Percentiles rank a stretch among this genome's conserved stretches.
These are phyloP conservation scores for Falciphora oryzae DNA, from an alignment of 2,329 filamentous ascomycete genomes.

Conservation along the genomic window DNA sequence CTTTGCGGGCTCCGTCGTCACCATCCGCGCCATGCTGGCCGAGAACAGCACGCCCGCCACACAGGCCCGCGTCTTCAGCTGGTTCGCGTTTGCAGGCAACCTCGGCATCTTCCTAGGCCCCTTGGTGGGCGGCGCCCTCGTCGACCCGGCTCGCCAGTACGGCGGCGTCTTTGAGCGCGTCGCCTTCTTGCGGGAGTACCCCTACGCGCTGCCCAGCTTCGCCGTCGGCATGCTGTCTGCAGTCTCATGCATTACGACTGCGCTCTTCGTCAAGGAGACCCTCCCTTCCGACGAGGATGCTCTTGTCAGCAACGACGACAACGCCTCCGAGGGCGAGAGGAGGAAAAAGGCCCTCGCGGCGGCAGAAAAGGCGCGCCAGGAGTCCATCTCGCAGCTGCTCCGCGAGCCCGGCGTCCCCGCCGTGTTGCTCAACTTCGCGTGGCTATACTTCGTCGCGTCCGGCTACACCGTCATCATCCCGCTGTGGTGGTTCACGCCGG, in stretches of 20 bases:
- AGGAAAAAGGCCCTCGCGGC: constrained; percentile 10
- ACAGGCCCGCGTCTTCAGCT: constrained; percentile 68
- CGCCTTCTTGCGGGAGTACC: constrained; percentile 56
- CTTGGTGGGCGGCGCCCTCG: constrained; percentile 61
- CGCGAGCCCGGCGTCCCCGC: constrained; percentile 57
- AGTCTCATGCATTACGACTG: constrained; percentile 43
- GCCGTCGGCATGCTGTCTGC: constrained; percentile 48
- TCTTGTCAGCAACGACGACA: not conserved
- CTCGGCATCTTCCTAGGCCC: constrained; percentile 70
- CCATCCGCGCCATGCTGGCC: constrained; percentile 70
- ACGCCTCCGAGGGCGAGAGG: not conserved
- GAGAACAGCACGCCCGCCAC: constrained; percentile 66
- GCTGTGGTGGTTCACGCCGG: constrained; percentile 61
- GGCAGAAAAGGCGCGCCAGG: constrained; percentile 15
- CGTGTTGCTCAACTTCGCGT: constrained; percentile 60
- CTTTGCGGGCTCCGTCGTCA: constrained; percentile 69
- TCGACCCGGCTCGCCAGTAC: constrained; percentile 61
- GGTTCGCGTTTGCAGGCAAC: constrained; percentile 71
- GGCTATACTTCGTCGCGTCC: constrained; percentile 64
- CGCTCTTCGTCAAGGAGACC: constrained; percentile 60
- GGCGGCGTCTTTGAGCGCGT: constrained; percentile 48
- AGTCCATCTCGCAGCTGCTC: constrained; percentile 50
- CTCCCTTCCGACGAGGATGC: constrained; percentile 24
- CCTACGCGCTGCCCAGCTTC: constrained; percentile 61
- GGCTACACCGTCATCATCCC: constrained; percentile 66